Evolutionary conservation across 805 yeast species (phyloP).

Genomic region (Candida caryicola): DNA sequence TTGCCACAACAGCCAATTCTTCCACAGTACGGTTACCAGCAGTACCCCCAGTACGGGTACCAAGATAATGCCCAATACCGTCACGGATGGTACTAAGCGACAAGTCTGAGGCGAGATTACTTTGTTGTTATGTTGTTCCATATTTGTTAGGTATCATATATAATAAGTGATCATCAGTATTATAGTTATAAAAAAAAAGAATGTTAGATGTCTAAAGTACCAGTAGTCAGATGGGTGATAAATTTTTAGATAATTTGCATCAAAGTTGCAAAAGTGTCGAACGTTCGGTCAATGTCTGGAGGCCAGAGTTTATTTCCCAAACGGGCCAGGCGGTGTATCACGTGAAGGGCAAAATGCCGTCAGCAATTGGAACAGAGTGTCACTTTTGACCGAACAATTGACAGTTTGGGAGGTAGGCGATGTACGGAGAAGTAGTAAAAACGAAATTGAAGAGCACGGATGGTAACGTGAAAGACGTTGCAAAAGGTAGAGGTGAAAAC

Average conservation of each 20-base stretch:
- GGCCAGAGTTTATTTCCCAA: too few relatives aligned
- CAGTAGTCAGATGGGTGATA: too few relatives aligned
- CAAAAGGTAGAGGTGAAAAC: not conserved
- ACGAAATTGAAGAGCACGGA: not conserved
- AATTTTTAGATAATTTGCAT: too few relatives aligned
- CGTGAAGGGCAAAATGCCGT: too few relatives aligned
- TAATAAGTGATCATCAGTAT: not conserved
- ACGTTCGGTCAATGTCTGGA: too few relatives aligned
- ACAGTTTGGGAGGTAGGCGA: too few relatives aligned
- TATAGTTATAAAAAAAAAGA: not conserved
- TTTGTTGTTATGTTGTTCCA: not conserved
- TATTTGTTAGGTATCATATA: not conserved
- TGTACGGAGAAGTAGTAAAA: not conserved
- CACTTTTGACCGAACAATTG: too few relatives aligned
- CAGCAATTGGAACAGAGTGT: too few relatives aligned
- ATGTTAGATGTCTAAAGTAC: not conserved
- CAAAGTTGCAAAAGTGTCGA: too few relatives aligned
- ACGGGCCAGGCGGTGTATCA: too few relatives aligned
- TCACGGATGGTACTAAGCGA: slow-evolving; percentile 38
- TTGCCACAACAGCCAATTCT: slow-evolving; percentile 37
- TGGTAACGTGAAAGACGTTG: not conserved
- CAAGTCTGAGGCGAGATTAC: not conserved
- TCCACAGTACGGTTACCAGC: slow-evolving; percentile 46
- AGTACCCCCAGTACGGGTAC: slow-evolving; percentile 47
- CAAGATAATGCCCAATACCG: slow-evolving; percentile 43